Base-by-base conservation (phyloP, 2,329 filamentous ascomycete species). In the Diaporthe humulicola region DNA sequence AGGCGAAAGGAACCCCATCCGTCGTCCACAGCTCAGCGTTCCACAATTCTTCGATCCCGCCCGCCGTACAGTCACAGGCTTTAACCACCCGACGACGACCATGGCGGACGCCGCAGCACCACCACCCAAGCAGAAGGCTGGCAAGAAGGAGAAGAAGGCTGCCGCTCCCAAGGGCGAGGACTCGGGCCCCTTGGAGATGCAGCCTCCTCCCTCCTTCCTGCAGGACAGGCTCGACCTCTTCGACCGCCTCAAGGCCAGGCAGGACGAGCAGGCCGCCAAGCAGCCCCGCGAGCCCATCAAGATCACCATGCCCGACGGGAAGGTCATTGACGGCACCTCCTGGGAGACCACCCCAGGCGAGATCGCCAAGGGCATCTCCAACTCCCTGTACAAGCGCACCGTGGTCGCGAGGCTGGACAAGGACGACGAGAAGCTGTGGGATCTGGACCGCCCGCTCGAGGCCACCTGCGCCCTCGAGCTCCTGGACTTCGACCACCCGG, bases 311-410 rank as follows among this genome's bases (percentile, higher is more conserved):
- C 90, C 90, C 78, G 92, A 95, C 84, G 94, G 94, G 77, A 91
- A 90, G 79, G 86, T 92, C 79, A 90, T 92, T 81, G 85, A 90
- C 77, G 97, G 94, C 77, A 96, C 93, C 78, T 92, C 95, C 67
- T 98, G 94, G 93, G 95, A 97, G 87, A 98, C 95, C 78, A 97
- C 95, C 22, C 97, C 97, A 8, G 93, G 89, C 58, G 89, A 93
- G 80, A 92, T 98, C 84, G 91, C 91, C 77, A 94, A 91, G 85
- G 90, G 88, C 80, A 98, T 96, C 84, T 95, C 89, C 85, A 98
- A 94, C 90, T 97, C 92, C 82, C 90, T 94, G 80, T 94, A 91
- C 86, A 95, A 95, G 88, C 94, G 93, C 86, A 96, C 92, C 60
- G 94, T 99, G 76, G 93, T 99, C 80, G 93, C 96, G 58, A 92